These are phyloP conservation scores for Fusarium subglutinans DNA, from an alignment of 2,329 filamentous ascomycete genomes.

Conservation along the genomic window DNA sequence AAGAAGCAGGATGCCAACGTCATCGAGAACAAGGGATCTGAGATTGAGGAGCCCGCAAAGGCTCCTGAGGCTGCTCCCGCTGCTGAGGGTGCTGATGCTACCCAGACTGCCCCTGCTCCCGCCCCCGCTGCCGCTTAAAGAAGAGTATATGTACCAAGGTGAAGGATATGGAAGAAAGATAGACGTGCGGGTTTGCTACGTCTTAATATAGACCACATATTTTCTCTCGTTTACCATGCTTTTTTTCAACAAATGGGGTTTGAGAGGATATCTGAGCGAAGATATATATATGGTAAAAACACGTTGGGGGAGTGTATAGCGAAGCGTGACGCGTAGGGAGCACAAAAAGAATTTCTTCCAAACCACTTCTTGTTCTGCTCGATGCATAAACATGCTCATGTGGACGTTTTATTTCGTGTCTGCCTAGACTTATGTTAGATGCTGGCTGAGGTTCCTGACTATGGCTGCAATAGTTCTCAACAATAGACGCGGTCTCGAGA, in stretches of 20 bases:
- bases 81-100: conserved; percentile 47
- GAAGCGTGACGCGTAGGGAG: conserved; percentile 24
- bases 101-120: conserved; percentile 45
- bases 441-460: conserved; percentile 19
- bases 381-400: conserved; percentile 1
- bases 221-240: conserved; percentile 34
- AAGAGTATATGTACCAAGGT: conserved; percentile 1
- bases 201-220: conserved; percentile 37
- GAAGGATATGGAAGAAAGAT: conserved; percentile 19
- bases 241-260: conserved; percentile 12
- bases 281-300: conserved; percentile 19
- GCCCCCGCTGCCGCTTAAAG: conserved; percentile 48
- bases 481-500: conserved; percentile 25
- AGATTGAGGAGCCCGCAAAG: conserved; percentile 47
- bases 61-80: conserved; percentile 46
- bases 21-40: conserved; percentile 54
- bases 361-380: background rate
- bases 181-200: conserved; percentile 25
- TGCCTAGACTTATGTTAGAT: conserved; percentile 16
- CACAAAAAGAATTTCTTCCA: background rate
- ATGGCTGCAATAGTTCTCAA: conserved; percentile 34
- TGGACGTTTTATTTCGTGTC: background rate
- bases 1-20: conserved; percentile 54
- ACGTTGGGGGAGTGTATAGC: conserved; percentile 16
- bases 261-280: conserved; percentile 20